Conservation (phyloP, 495 filamentous ascomycete genomes). For the Hypomontagnella submonticulosa region DNA sequence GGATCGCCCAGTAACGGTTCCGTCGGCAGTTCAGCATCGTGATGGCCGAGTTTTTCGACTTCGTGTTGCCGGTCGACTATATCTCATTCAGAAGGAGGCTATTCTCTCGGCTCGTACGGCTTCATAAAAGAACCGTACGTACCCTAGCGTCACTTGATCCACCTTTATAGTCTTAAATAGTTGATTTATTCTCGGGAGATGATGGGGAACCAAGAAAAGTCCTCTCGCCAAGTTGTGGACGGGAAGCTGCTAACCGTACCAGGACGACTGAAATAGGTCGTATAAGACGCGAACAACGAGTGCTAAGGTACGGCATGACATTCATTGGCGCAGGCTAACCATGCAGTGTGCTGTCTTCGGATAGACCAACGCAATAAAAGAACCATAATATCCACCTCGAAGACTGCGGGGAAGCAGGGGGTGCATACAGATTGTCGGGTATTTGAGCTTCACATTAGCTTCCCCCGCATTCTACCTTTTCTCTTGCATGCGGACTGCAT, state of each 20-base stretch:
- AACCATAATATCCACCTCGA: constrained; percentile 36
- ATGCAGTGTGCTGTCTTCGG: constrained; percentile 35
- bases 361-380: constrained; percentile 33
- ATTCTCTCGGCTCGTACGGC: constrained; percentile 20
- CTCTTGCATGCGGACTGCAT: constrained; percentile 40
- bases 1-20: constrained; percentile 24
- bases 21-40: constrained; percentile 39
- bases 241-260: constrained; percentile 20
- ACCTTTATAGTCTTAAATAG: constrained; percentile 6
- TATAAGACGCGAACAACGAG: constrained; percentile 10
- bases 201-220: neutral
- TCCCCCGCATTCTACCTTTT: constrained; percentile 40
- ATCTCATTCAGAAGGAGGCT: constrained; percentile 11
- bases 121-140: neutral
- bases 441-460: constrained; percentile 37
- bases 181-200: constrained; percentile 4
- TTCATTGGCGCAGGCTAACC: constrained; percentile 32
- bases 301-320: constrained; percentile 39
- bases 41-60: constrained; percentile 12
- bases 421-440: constrained; percentile 38
- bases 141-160: constrained; percentile 5
- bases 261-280: constrained; percentile 8
- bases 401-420: constrained; percentile 42
- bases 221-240: constrained; percentile 17
- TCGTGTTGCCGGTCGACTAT: constrained; percentile 21